These are phyloP conservation scores for Avena insularis DNA, from an alignment of 176 grass and related monocot species.

Conservation along the genomic window DNA sequence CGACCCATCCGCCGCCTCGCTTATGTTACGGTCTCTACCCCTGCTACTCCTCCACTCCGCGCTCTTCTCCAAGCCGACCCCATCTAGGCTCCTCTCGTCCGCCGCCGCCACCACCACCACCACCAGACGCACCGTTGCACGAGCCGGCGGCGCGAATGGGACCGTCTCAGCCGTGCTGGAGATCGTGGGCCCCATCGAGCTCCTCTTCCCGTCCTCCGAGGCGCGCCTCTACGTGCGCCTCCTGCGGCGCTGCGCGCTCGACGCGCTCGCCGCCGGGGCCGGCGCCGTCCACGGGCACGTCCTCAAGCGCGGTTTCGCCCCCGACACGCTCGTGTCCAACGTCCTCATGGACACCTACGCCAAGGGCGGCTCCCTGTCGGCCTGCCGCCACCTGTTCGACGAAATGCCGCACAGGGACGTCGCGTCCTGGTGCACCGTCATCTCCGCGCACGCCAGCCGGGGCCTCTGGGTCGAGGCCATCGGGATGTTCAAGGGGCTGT, in stretches of 20 bases:
- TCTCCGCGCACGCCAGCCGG: constrained; percentile 57
- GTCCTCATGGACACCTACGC: constrained; percentile 82
- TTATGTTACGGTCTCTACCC: constrained; percentile 77
- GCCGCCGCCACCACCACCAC: constrained; percentile 30
- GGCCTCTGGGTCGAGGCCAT: constrained; percentile 57
- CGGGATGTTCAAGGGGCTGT: constrained; percentile 57
- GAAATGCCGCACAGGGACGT: constrained; percentile 83
- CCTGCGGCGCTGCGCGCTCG: constrained; percentile 72
- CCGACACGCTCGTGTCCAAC: constrained; percentile 71
- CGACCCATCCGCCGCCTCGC: constrained; percentile 39
- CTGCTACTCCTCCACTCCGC: constrained; percentile 49
- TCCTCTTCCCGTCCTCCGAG: constrained; percentile 63
- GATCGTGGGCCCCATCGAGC: constrained; percentile 76
- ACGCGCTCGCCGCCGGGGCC: constrained; percentile 50
- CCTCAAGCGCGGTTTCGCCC: constrained; percentile 61
- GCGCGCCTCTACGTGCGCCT: constrained; percentile 75
- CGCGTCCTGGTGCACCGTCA: constrained; percentile 80
- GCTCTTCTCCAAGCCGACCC: constrained; percentile 52
- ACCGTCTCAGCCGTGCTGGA: constrained; percentile 62
- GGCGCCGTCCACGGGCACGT: constrained; percentile 68
- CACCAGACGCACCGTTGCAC: not conserved
- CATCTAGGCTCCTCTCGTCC: constrained; percentile 51
- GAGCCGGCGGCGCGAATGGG: constrained; percentile 22
- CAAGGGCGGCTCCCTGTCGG: constrained; percentile 57
- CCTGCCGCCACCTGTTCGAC: constrained; percentile 64